Conservation (phyloP, 768 basidiomycete genomes). For the Suillus variegatus region DNA sequence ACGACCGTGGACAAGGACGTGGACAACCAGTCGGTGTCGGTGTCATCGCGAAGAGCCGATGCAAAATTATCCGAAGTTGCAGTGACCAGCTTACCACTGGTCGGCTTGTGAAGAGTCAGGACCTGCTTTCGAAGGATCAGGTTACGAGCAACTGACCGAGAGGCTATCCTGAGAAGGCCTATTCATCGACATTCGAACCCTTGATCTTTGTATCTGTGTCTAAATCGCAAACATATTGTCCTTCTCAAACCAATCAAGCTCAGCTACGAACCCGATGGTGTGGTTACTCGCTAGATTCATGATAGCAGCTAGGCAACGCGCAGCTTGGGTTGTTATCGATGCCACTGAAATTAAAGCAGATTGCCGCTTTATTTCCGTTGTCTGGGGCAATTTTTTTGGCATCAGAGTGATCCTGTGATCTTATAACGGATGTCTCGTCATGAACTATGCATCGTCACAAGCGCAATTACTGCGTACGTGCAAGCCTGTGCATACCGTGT, state of each 20-base stretch:
- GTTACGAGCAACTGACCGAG: not conserved
- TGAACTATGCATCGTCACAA: not conserved
- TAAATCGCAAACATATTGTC: not conserved
- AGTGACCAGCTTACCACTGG: not conserved
- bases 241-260: not conserved
- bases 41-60: not conserved
- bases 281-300: not conserved
- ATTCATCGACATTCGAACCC: not conserved
- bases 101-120: not conserved
- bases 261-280: not conserved
- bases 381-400: not conserved
- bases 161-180: not conserved
- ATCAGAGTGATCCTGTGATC: not conserved
- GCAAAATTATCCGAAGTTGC: not conserved
- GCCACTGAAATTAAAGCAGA: not conserved
- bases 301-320: not conserved
- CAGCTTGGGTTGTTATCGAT: not conserved
- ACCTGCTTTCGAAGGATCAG: not conserved
- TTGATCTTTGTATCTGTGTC: not conserved
- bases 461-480: not conserved
- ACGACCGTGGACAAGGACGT: not conserved
- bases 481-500: too few species aligned
- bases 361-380: not conserved
- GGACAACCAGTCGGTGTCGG: not conserved
- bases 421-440: not conserved